Evolutionary conservation across 164 flowering plant species (phyloP).

Genomic region (Pachysandra terminalis): DNA sequence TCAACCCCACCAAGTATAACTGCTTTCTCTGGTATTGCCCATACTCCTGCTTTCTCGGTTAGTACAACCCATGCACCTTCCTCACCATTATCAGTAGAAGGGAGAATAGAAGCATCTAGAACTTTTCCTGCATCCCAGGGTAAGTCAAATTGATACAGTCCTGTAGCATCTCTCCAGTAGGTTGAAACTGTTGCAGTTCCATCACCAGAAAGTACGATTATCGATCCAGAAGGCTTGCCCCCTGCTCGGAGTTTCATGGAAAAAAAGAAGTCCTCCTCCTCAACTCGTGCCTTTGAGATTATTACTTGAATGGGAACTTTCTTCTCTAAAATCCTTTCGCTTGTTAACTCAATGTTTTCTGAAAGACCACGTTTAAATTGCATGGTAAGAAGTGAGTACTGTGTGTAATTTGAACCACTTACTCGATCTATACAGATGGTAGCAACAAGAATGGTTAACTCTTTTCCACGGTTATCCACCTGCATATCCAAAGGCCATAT

Average conservation of each 20-base stretch:
- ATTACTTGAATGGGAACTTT: slow-evolving; percentile 80
- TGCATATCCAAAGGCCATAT: slow-evolving; percentile 95
- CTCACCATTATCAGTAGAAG: slow-evolving; percentile 62
- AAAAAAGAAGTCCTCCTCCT: slow-evolving; percentile 75
- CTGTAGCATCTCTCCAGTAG: slow-evolving; percentile 58
- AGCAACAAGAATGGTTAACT: slow-evolving; percentile 78
- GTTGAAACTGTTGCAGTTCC: slow-evolving; percentile 90
- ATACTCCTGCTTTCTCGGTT: slow-evolving; percentile 93
- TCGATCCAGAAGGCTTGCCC: slow-evolving; percentile 93
- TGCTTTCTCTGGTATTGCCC: slow-evolving; percentile 97
- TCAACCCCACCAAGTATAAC: slow-evolving; percentile 90
- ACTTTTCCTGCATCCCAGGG: slow-evolving; percentile 96
- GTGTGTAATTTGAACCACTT: slow-evolving; percentile 82
- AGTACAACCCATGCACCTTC: slow-evolving; percentile 90
- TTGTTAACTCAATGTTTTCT: slow-evolving; percentile 20
- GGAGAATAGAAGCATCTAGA: slow-evolving; percentile 86
- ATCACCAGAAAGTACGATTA: slow-evolving; percentile 81
- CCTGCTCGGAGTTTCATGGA: slow-evolving; percentile 85
- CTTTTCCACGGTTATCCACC: slow-evolving; percentile 67
- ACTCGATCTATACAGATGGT: slow-evolving; percentile 76
- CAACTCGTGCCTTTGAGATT: slow-evolving; percentile 92
- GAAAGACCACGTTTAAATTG: slow-evolving; percentile 55
- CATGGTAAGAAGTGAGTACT: slow-evolving; percentile 85
- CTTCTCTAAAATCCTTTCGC: slow-evolving; percentile 65
- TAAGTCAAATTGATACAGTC: slow-evolving; percentile 84